Evolutionary conservation across 2,329 filamentous ascomycete species (phyloP), one percentile per base, ranked within the genome.

Genomic region (Paraphoma chrysanthemicola): DNA sequence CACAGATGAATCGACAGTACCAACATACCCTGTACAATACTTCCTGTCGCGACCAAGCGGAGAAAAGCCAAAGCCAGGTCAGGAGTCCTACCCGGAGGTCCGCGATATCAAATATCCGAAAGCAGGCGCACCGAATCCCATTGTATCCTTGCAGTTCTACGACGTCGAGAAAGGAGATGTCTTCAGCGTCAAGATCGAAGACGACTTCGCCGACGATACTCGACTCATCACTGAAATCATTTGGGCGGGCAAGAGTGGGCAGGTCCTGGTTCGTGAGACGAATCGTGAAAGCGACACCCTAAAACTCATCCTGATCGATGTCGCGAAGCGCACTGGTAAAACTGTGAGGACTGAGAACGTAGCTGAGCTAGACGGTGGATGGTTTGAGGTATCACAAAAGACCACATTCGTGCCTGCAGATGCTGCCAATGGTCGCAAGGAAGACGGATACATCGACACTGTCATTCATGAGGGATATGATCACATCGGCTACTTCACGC

Each of bases 91-190:
- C 72, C 95, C 95, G 0, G 93, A 98, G 71, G 88, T 94, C 36
- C 87, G 90, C 61, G 82, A 93, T 67, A 96, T 99, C 85, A 99
- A 99, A 77, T 99, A 99, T 70, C 96, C 95, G 46, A 98, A 98
- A 77, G 90, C 95, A 17, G 96, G 95, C 3, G 89, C 93, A 2
- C 93, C 94, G 45, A 99, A 99, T 75, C 95, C 95, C 0, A 86
- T 91, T 12, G 94, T 99, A 4, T 88, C 92, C 58, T 79, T 99
- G 31, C 85, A 91, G 52, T 96, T 98, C 77, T 98, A 94, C 76
- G 93, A 98, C 64, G 82, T 97, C 17, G 83, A 82, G 9, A 90
- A 89, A 68, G 85, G 85, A 1, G 88, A 97, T 56, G 85, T 90
- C 8, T 98, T 98, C 72, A 86, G 87, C 16, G 90, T 98, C 29